A percentile compares a stretch with the other conserved stretches of the same genome.
These are phyloP conservation scores for Trichoderma semiorbis DNA, from an alignment of 2,329 filamentous ascomycete genomes.

Conservation along the genomic window DNA sequence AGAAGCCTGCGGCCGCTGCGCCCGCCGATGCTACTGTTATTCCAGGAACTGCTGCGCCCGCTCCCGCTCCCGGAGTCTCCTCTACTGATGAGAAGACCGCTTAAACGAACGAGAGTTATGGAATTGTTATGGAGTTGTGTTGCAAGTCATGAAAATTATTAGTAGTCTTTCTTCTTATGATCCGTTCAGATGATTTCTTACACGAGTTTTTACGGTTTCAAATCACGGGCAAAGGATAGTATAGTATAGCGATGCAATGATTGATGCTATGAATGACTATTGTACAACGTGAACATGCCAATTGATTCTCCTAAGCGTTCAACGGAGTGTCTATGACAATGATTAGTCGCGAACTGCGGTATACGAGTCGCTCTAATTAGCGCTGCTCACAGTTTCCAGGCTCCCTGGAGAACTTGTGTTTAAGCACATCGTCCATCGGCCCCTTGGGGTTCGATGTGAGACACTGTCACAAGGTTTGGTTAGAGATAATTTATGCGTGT, in stretches of 20 bases:
- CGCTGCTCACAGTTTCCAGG: constrained; percentile 19
- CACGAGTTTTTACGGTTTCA: neutral
- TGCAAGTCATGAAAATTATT: neutral
- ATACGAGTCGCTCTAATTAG: neutral
- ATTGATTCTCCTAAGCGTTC: neutral
- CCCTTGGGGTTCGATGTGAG: constrained; percentile 65
- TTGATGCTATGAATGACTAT: constrained; percentile 17
- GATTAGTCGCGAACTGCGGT: neutral
- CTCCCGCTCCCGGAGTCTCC: neutral
- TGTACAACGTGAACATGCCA: neutral
- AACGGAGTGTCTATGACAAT: neutral
- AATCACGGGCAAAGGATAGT: constrained; percentile 21
- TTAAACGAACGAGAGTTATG: neutral
- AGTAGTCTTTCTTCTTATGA: neutral
- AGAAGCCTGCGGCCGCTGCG: constrained; percentile 22
- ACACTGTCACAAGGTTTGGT: constrained; percentile 34
- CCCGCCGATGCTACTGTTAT: constrained; percentile 7
- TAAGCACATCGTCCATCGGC: constrained; percentile 56
- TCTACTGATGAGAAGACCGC: constrained; percentile 6
- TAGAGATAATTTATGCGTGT: neutral
- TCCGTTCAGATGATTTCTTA: neutral
- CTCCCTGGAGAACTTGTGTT: constrained; percentile 59
- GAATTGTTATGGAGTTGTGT: neutral
- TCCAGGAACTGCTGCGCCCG: constrained; percentile 1
- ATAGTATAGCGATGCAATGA: neutral